Base-by-base conservation (phyloP, 176 grass and related monocot genomes). In the Aechmea fasciata region DNA sequence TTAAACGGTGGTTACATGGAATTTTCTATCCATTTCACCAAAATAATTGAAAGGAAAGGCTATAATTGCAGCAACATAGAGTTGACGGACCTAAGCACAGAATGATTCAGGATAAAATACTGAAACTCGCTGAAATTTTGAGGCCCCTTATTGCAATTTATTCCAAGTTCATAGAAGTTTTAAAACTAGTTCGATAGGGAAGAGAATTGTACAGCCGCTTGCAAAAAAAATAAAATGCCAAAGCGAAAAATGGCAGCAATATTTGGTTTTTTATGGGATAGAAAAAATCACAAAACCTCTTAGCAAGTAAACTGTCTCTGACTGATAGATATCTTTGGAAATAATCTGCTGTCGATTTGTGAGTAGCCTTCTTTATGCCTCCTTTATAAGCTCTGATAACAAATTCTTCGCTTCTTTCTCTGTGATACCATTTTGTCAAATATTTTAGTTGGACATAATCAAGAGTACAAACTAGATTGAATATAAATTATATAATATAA, bases 321-420 rank as follows among this genome's bases (percentile, higher is more conserved):
- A 92, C 84, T 70, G 85, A 90, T 75, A 87, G 68, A 79, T 97
- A 97, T 57, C 86, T 77, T 63, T 90, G 79, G 67, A 92, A 97
- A 71, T 76, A 79, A 18, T 83, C 77, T 24, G 54, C 66, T 71
- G 86, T 87, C 76, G 93, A 97, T 77, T 92, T 97, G 73, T 97
- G 93, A 74, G 26, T 67, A 70, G 82, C 93, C 76, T 92, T 97
- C 79, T 92, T 92, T 78, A 83, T 92, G 49, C 93, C 84, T 8
- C 79, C 93, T 77, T 82, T 90, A 57, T 92, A 97, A 57, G 93
- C 89, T 87, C 93, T 87, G 80, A 87, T 79, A 70, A 97, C 89
- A 84, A 97, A 97, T 69, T 92, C 93, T 90, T 97, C 93, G 26
- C 64, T 97, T 85, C 93, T 92, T 81, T 97, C 89, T 62, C 93